Evolutionary conservation across 2,329 filamentous ascomycete genomes (phyloP).

Genomic region (Fusarium sp.): DNA sequence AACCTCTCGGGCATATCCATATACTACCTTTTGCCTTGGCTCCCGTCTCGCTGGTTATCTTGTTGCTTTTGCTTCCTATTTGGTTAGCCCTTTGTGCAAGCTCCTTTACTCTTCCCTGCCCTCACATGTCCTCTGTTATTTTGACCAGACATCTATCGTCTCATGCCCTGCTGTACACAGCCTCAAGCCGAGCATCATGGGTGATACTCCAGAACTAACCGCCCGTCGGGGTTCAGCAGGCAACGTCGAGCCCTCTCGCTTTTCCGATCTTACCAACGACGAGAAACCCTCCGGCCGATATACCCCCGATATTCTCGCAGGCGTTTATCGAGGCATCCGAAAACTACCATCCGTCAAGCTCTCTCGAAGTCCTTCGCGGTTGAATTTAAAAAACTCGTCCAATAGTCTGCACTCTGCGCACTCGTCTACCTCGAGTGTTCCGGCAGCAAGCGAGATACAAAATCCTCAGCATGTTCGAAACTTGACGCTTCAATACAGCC

Average conservation of each 20-base stretch:
- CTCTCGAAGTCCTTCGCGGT: slow-evolving; percentile 59
- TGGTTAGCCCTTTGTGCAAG: slow-evolving; percentile 34
- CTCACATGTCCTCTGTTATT: slow-evolving; percentile 11
- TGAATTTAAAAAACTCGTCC: slow-evolving; percentile 52
- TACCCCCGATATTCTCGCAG: slow-evolving; percentile 62
- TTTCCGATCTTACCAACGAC: slow-evolving; percentile 61
- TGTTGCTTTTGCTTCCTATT: slow-evolving; percentile 28
- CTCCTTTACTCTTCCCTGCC: slow-evolving; percentile 19
- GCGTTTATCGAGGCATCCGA: slow-evolving; percentile 65
- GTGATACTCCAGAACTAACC: slow-evolving; percentile 50
- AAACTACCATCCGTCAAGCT: slow-evolving; percentile 60
- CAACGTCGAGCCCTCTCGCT: slow-evolving; percentile 52
- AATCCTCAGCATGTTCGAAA: slow-evolving; percentile 64
- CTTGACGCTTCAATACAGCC: slow-evolving; percentile 67
- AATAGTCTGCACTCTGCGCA: slow-evolving; percentile 34
- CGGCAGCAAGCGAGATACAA: slow-evolving; percentile 36
- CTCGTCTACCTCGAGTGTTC: slow-evolving; percentile 37
- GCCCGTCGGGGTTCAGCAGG: slow-evolving; percentile 47
- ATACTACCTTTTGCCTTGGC: slow-evolving; percentile 18
- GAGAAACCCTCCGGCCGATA: slow-evolving; percentile 52
- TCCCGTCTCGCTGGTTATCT: slow-evolving; percentile 22
- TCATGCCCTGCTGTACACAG: slow-evolving; percentile 32
- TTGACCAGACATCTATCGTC: slow-evolving; percentile 14
- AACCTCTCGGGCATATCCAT: slow-evolving; percentile 35
- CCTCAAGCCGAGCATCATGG: slow-evolving; percentile 43